These are phyloP conservation scores for Albatrellus ellisii DNA, from an alignment of 768 basidiomycete genomes.

Conservation along the genomic window DNA sequence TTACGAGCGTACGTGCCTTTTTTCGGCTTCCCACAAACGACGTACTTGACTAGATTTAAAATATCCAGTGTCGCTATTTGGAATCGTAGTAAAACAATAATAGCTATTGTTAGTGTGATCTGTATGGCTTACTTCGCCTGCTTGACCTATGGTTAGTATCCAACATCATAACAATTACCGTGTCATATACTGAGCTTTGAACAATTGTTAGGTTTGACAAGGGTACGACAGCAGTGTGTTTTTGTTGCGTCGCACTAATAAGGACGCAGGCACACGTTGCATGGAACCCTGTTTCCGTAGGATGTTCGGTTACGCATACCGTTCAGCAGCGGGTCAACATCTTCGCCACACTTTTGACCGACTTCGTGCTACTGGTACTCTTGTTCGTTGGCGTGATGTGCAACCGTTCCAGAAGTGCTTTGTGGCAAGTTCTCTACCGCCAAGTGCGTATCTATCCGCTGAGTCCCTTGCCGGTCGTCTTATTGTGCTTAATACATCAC, in stretches of 20 bases:
- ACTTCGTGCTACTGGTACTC: conserved; percentile 1
- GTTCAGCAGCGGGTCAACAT: neutral
- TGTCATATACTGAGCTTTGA: neutral
- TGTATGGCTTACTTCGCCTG: too few species aligned
- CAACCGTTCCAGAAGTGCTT: neutral
- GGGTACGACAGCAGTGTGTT: too few species aligned
- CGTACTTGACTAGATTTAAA: neutral
- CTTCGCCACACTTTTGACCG: neutral
- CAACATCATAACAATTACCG: too few species aligned
- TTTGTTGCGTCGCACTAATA: neutral
- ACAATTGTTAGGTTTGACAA: too few species aligned
- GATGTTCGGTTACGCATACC: neutral
- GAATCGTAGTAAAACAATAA: neutral
- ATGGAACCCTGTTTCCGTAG: neutral
- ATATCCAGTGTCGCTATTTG: conserved; percentile 1
- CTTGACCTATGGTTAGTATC: too few species aligned
- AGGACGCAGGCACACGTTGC: neutral
- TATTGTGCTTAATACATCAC: neutral
- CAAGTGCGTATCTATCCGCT: neutral
- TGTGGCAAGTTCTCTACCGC: conserved; percentile 1
- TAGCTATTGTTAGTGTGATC: too few species aligned
- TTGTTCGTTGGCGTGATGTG: conserved; percentile 2
- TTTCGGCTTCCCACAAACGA: neutral
- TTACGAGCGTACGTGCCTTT: neutral
- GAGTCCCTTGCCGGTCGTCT: neutral